Evolutionary conservation across 2,329 filamentous ascomycete species (phyloP), one percentile per base, ranked within the genome.

Genomic region (Aspergillus viridinutans): DNA sequence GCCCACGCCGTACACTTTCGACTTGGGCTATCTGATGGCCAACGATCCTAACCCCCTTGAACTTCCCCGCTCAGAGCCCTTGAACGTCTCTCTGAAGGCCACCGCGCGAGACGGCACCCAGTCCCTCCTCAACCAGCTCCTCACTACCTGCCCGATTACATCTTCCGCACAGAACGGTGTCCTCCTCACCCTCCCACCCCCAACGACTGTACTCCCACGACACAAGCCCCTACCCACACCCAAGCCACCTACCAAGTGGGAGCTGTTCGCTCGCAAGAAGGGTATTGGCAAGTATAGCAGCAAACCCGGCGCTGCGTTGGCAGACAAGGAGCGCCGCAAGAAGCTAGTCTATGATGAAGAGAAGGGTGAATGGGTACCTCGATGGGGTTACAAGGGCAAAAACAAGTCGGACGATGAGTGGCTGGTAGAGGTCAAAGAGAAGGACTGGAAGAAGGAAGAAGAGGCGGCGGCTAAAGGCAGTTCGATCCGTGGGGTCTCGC

Each of bases 201-300:
- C 85, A 0, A 78, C 83, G 21, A 95, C 89, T 1, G 75, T 81
- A 0, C 81, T 97, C 3, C 94, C 94, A 25, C 89, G 94, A 66
- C 92, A 97, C 79, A 97, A 99, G 76, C 90, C 91, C 9, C 81
- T 97, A 8, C 94, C 94, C 1, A 83, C 85, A 55, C 83, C 86
- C 64, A 94, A 92, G 78, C 81, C 87, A 56, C 88, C 88, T 65
- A 97, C 93, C 58, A 96, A 92, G 75, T 99, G 94, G 94, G 88
- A 96, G 80, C 85, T 88, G 69, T 99, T 99, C 79, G 94, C 94
- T 49, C 89, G 87, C 75, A 96, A 96, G 85, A 96, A 97, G 83
- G 94, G 94, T 55, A 97, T 99, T 53, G 77, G 77, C 78, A 90
- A 89, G 79, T 86, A 87, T 76, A 96, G 92, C 84, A 89, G 85